Evolutionary conservation across 1,284 basidiomycete genomes (phyloP).

Genomic region (Malassezia psittaci): DNA sequence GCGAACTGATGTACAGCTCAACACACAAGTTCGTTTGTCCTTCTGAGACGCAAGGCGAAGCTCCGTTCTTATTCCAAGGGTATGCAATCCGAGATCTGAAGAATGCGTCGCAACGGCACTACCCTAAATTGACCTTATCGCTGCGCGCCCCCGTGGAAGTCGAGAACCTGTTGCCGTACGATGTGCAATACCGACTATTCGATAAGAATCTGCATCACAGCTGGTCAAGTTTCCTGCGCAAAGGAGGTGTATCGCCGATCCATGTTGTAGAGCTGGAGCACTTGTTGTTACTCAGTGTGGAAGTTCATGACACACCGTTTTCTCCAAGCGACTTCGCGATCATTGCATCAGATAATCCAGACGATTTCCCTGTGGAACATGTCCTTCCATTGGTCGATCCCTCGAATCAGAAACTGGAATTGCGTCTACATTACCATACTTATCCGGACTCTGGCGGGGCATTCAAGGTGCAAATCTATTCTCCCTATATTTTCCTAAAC

Average conservation of each 20-base stretch:
- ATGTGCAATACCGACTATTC: conserved; percentile 85
- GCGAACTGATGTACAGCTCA: conserved; percentile 67
- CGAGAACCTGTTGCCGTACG: conserved; percentile 91
- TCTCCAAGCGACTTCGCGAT: conserved; percentile 96
- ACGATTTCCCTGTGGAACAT: conserved; percentile 76
- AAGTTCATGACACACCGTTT: conserved; percentile 70
- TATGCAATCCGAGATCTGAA: conserved; percentile 71
- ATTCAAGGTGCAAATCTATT: conserved; percentile 93
- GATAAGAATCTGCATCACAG: conserved; percentile 85
- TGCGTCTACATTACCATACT: conserved; percentile 67
- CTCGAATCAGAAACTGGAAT: conserved; percentile 65
- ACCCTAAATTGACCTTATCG: conserved; percentile 72
- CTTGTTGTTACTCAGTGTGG: conserved; percentile 79
- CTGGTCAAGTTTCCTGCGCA: conserved; percentile 73
- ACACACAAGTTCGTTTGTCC: conserved; percentile 75
- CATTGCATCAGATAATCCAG: conserved; percentile 84
- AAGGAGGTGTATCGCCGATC: conserved; percentile 89
- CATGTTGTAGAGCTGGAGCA: conserved; percentile 94
- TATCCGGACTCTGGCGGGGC: conserved; percentile 91
- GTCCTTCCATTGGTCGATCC: conserved; percentile 65
- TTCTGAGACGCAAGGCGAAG: conserved; percentile 69
- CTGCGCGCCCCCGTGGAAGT: conserved; percentile 92
- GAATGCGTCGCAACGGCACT: conserved; percentile 55
- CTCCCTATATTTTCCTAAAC: conserved; percentile 84
- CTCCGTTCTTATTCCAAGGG: conserved; percentile 89